A percentile compares a stretch with the other conserved stretches of the same genome.
Evolutionary conservation across 75 land plant genomes (phyloP).

Genomic region (Gnetum montanum): DNA sequence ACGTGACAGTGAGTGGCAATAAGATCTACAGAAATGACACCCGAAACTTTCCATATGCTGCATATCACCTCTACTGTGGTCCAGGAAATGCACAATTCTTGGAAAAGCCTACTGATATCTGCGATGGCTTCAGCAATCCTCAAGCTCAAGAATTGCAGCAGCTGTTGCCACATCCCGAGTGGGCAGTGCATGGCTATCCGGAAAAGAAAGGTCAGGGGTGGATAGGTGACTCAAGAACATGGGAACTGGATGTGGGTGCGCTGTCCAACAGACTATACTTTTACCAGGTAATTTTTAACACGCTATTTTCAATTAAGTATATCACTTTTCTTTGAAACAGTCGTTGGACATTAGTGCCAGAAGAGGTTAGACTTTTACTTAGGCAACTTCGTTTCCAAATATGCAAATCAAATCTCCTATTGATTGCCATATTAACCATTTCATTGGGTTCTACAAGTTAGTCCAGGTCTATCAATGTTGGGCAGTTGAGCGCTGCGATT

Average conservation of each 20-base stretch:
- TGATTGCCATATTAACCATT: too few relatives aligned
- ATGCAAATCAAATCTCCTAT: too few relatives aligned
- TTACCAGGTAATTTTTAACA: slow-evolving; percentile 28
- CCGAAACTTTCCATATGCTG: slow-evolving; percentile 30
- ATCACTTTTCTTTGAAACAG: too few relatives aligned
- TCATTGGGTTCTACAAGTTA: too few relatives aligned
- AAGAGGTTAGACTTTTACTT: too few relatives aligned
- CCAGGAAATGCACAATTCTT: slow-evolving; percentile 58
- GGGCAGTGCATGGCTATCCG: slow-evolving; percentile 83
- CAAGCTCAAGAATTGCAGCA: slow-evolving; percentile 84
- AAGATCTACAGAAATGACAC: slow-evolving; percentile 28
- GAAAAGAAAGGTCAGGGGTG: slow-evolving; percentile 37
- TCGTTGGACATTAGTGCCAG: too few relatives aligned
- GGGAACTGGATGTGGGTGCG: slow-evolving; percentile 36
- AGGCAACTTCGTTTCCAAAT: too few relatives aligned
- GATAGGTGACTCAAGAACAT: slow-evolving; percentile 34
- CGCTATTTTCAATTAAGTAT: too few relatives aligned
- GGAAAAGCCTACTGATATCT: slow-evolving; percentile 39
- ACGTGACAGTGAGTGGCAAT: slow-evolving; percentile 14
- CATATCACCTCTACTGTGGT: slow-evolving; percentile 75
- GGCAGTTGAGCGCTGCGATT: too few relatives aligned
- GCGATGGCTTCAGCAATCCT: slow-evolving; percentile 89
- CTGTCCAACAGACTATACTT: slow-evolving; percentile 36
- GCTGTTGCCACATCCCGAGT: slow-evolving; percentile 80
- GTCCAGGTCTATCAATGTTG: too few relatives aligned